Percentiles rank a stretch among this genome's conserved stretches.
These are phyloP conservation scores for Oryza longistaminata DNA, from an alignment of 176 grass and related monocot genomes.

Conservation along the genomic window DNA sequence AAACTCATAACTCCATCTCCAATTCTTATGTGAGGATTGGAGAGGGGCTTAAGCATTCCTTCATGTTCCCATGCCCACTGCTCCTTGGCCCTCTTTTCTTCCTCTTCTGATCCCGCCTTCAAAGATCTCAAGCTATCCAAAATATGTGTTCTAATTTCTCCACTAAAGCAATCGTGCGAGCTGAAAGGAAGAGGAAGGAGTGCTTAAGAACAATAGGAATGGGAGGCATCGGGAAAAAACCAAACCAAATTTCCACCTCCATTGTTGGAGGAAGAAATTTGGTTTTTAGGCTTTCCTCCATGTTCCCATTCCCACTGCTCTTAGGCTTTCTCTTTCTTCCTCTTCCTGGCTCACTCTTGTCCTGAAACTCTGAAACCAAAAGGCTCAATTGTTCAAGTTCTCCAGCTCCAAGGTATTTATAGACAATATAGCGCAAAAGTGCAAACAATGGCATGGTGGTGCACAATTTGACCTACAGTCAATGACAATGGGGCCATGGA, in stretches of 20 bases:
- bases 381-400: not conserved
- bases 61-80: conserved; percentile 32
- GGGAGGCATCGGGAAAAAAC: conserved; percentile 35
- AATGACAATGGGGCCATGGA: not conserved
- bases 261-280: not conserved
- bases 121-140: not conserved
- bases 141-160: not conserved
- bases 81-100: conserved; percentile 37
- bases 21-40: not conserved
- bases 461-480: not conserved
- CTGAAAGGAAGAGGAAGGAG: conserved; percentile 9
- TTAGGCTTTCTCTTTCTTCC: conserved; percentile 43
- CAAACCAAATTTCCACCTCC: not conserved
- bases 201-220: conserved; percentile 16
- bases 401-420: conserved; percentile 17
- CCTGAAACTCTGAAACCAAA: not conserved
- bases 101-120: conserved; percentile 5
- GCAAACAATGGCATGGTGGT: not conserved
- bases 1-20: not conserved
- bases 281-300: conserved; percentile 34
- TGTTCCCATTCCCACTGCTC: conserved; percentile 51
- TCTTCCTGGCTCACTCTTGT: conserved; percentile 33
- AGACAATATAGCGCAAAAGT: not conserved
- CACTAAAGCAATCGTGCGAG: not conserved
- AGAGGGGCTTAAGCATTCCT: conserved; percentile 23